These are phyloP conservation scores for Amanita phalloides DNA, from an alignment of 768 basidiomycete genomes.

Conservation along the genomic window DNA sequence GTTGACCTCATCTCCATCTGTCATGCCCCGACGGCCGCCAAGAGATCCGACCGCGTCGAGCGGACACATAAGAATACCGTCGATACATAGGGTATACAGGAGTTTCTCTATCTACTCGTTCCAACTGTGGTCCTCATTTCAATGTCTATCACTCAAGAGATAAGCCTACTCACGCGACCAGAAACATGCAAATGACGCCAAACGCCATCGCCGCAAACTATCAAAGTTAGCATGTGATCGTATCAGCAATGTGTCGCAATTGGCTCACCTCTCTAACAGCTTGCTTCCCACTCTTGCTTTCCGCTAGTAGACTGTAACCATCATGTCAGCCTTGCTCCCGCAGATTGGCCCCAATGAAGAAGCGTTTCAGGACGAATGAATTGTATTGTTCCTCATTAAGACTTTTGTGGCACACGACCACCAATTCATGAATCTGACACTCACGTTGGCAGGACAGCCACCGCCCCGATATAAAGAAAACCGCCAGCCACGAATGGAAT, in stretches of 20 bases:
- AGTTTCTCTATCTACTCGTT: conserved; percentile 46
- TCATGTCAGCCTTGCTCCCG: conserved; percentile 1
- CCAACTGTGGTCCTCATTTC: conserved; percentile 36
- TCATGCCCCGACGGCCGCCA: not conserved
- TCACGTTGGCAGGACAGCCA: conserved; percentile 85
- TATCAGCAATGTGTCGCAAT: not conserved
- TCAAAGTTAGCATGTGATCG: conserved; percentile 2
- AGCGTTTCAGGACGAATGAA: not conserved
- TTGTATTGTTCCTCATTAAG: not conserved
- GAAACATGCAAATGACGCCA: conserved; percentile 85
- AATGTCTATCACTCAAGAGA: not conserved
- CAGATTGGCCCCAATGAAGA: not conserved
- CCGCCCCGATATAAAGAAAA: conserved; percentile 89
- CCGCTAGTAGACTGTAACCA: conserved; percentile 57
- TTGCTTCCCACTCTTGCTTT: conserved; percentile 81
- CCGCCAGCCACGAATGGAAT: conserved; percentile 88
- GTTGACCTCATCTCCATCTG: not conserved
- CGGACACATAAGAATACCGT: not conserved
- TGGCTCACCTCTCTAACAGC: conserved; percentile 77
- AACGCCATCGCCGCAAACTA: conserved; percentile 90
- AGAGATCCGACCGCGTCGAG: not conserved
- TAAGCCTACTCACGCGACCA: conserved; percentile 67
- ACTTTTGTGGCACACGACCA: conserved; percentile 3
- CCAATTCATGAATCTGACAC: conserved; percentile 17
- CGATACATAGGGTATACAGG: conserved; percentile 1